phyloP scores from a whole-genome alignment of 805 yeast species.

The Geotrichum ghanense region DNA sequence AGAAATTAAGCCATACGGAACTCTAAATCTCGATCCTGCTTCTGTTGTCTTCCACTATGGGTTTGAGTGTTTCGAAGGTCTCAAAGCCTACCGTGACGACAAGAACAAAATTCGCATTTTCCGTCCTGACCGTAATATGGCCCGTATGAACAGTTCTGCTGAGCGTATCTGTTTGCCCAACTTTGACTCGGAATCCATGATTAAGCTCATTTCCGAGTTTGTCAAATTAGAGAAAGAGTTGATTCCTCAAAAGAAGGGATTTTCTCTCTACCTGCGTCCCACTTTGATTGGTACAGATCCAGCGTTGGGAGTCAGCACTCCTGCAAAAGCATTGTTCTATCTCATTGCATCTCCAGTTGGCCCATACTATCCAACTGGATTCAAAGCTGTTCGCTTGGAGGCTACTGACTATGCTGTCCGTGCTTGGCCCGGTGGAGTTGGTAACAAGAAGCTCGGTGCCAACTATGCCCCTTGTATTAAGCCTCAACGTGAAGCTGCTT shows the following conservation, averaged over 20 bases:
- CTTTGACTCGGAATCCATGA: slow-evolving; percentile 68
- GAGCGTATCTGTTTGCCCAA: slow-evolving; percentile 81
- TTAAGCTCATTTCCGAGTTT: slow-evolving; percentile 64
- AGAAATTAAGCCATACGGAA: slow-evolving; percentile 74
- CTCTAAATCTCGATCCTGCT: slow-evolving; percentile 71
- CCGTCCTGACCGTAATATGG: slow-evolving; percentile 89
- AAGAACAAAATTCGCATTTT: slow-evolving; percentile 62
- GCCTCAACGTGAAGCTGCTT: slow-evolving; percentile 85
- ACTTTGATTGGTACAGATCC: slow-evolving; percentile 89
- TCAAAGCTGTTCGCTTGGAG: slow-evolving; percentile 88
- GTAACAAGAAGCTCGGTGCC: slow-evolving; percentile 93
- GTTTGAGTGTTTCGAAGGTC: slow-evolving; percentile 90
- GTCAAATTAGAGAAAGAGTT: slow-evolving; percentile 63
- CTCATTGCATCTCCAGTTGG: slow-evolving; percentile 95
- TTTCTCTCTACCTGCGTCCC: slow-evolving; percentile 87
- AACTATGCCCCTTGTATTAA: slow-evolving; percentile 92
- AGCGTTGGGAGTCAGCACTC: slow-evolving; percentile 77
- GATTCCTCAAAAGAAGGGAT: slow-evolving; percentile 80
- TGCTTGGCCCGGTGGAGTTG: slow-evolving; percentile 99
- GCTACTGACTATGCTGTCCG: slow-evolving; percentile 94
- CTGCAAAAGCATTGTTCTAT: slow-evolving; percentile 69
- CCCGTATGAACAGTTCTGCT: slow-evolving; percentile 80
- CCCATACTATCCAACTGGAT: slow-evolving; percentile 89
- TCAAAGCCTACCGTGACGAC: slow-evolving; percentile 71
- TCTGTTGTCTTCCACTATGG: slow-evolving; percentile 89